Evolutionary conservation across 2,329 filamentous ascomycete species (phyloP), one percentile per base, ranked within the genome.

Genomic region (Trichoderma atroviride): DNA sequence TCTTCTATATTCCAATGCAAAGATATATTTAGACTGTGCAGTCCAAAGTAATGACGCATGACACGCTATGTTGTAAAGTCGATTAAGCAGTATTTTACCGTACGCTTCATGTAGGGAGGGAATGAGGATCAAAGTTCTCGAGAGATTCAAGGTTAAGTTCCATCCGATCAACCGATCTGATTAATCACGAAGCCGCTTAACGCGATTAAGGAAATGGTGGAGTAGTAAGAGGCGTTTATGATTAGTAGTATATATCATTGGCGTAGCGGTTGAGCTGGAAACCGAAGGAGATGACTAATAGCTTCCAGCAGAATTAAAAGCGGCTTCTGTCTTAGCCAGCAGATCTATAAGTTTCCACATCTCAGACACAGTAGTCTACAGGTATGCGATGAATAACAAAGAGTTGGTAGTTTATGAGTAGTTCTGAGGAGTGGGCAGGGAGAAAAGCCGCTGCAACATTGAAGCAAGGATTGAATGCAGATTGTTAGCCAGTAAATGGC

Each of bases 161-260:
- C 19, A 62, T 9, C 11, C n/a, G 33, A 22, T 24, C 43, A 61
- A 9, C 5, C n/a, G 31, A 14, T 19, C 43, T 24, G 22, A 50
- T 24, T 50, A 50, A 50, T 50, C 47, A 50, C 43, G 10, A 50
- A 50, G 47, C 22, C 22, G 47, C 47, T 13, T 62, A 62, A 62
- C 60, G 60, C 59, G n/a, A 62, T 62, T 7, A 24, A 62, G 60
- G 22, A 27, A 62, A n/a, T 62, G 60, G 43, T 52, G 60, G 60
- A 24, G 33, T 61, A 61, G 13, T 10, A 4, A n/a, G 19, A 5
- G 22, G 13, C 22, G 19, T 22, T 22, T 47, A 5, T 58, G 55
- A 35, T 58, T 35, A 35, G 29, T 58, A 37, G 16, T 6, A 10
- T 33, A 2, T 33, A n/a, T 6, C 31, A 33, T 3, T 33, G 3